phyloP scores from a whole-genome alignment of 345 rosid species.

The Bruguiera gymnorhiza region DNA sequence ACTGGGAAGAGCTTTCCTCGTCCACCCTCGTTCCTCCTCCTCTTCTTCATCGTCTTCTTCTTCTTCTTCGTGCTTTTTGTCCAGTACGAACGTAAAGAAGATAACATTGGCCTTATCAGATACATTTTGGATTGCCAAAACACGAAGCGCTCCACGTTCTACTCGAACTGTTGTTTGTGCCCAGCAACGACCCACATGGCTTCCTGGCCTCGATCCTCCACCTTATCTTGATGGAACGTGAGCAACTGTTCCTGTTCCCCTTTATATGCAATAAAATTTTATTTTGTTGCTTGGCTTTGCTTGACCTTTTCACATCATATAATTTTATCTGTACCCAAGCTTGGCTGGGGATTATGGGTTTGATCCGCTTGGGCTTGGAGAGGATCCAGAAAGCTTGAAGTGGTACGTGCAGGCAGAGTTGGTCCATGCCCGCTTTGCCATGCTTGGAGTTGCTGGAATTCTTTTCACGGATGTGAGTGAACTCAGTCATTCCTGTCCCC shows the following conservation, averaged over 20 bases:
- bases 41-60: neutral
- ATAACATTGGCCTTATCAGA: slow-evolving; percentile 13
- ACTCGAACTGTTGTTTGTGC: slow-evolving; percentile 31
- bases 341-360: slow-evolving; percentile 89
- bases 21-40: slow-evolving; percentile 34
- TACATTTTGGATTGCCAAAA: slow-evolving; percentile 19
- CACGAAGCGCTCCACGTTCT: slow-evolving; percentile 5
- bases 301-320: neutral
- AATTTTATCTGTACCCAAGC: slow-evolving; percentile 23
- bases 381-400: slow-evolving; percentile 78
- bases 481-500: neutral
- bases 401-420: slow-evolving; percentile 98
- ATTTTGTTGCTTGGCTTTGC: neutral
- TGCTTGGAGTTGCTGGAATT: slow-evolving; percentile 92
- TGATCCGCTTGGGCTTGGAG: slow-evolving; percentile 93
- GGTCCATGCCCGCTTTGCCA: slow-evolving; percentile 89
- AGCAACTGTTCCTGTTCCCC: slow-evolving; percentile 20
- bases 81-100: neutral
- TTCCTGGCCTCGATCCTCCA: slow-evolving; percentile 89
- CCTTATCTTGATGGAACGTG: slow-evolving; percentile 85
- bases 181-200: slow-evolving; percentile 85
- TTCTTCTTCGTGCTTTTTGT: slow-evolving; percentile 8
- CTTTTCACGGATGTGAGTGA: slow-evolving; percentile 76
- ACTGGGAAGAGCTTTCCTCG: slow-evolving; percentile 33
- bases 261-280: neutral